Conservation (phyloP, 2,329 filamentous ascomycete species). For the Hypomyces rosellus region DNA sequence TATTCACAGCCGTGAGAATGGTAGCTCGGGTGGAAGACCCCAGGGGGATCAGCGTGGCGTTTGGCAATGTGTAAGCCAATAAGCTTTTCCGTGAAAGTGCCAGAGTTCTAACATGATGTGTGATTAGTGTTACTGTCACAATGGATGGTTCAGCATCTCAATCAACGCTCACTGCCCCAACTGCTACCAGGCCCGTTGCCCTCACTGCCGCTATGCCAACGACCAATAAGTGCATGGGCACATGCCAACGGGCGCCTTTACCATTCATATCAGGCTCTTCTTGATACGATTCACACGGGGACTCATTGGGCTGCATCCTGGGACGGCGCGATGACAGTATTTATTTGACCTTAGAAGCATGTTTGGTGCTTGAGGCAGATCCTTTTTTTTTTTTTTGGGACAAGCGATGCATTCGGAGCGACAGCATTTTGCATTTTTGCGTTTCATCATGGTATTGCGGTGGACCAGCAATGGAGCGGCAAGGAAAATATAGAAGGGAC, state of each 20-base stretch:
- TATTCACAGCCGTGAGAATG: too few species aligned
- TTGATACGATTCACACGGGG: neutral
- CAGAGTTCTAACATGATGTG: neutral
- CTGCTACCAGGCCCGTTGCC: neutral
- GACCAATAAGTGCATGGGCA: neutral
- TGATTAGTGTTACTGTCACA: neutral
- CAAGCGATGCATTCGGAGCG: too few species aligned
- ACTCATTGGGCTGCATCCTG: neutral
- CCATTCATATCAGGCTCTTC: neutral
- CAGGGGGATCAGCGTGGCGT: too few species aligned
- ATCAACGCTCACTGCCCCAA: neutral
- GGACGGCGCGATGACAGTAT: too few species aligned
- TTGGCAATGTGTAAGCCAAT: neutral
- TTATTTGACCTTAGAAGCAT: too few species aligned
- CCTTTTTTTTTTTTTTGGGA: too few species aligned
- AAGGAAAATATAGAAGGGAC: too few species aligned
- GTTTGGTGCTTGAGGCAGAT: too few species aligned
- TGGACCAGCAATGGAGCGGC: too few species aligned
- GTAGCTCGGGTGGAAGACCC: too few species aligned
- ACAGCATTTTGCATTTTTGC: too few species aligned
- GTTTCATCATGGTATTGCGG: too few species aligned
- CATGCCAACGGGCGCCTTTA: neutral
- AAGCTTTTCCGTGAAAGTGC: neutral
- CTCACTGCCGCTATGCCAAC: neutral
- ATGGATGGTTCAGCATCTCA: neutral